These are phyloP conservation scores for Paramecium biaurelia DNA, from an alignment of 73 alveolate genomes.

Conservation along the genomic window DNA sequence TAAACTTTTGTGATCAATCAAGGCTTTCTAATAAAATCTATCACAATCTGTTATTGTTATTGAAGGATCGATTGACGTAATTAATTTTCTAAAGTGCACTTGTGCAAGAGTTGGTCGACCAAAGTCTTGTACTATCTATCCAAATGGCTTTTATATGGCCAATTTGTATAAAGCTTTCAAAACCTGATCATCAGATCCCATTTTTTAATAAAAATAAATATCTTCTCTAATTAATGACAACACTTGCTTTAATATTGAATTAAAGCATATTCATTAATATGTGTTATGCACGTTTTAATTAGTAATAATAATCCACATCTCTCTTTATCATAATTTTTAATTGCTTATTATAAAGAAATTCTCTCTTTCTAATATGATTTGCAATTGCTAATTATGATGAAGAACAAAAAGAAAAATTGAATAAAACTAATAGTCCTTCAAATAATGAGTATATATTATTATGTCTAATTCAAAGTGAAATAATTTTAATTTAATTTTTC, in stretches of 20 bases:
- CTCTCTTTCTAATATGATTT: too few species aligned
- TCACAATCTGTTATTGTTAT: neutral
- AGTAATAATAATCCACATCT: too few species aligned
- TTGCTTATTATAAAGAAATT: too few species aligned
- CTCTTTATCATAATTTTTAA: too few species aligned
- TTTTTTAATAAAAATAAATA: neutral
- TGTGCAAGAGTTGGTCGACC: neutral
- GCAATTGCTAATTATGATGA: too few species aligned
- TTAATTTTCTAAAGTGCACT: neutral
- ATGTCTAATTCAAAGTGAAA: too few species aligned
- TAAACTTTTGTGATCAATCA: neutral
- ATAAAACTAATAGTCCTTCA: too few species aligned
- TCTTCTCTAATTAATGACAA: neutral
- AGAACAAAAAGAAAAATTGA: too few species aligned
- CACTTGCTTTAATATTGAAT: neutral
- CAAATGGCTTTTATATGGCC: neutral
- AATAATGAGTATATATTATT: too few species aligned
- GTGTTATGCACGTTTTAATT: too few species aligned
- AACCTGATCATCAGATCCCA: neutral
- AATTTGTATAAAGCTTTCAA: neutral
- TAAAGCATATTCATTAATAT: neutral
- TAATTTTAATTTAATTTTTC: too few species aligned
- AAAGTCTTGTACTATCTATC: neutral
- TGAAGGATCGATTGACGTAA: neutral
- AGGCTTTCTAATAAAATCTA: neutral